These are phyloP conservation scores for Micractinium conductrix DNA, from an alignment of 139 green algal species.

Conservation along the genomic window DNA sequence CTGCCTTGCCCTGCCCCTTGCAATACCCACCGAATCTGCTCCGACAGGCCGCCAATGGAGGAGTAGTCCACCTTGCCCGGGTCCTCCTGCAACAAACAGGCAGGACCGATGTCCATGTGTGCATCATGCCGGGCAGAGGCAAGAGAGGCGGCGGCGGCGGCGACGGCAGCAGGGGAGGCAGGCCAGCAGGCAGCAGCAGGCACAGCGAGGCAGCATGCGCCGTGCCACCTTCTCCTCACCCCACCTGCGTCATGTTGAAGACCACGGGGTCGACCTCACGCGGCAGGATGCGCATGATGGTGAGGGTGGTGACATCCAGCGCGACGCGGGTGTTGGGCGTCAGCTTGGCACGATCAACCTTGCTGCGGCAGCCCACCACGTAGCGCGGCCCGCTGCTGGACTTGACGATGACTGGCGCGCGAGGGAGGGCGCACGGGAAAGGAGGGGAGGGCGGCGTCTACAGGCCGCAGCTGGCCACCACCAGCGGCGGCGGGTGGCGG, in stretches of 20 bases:
- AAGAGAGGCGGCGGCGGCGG: too few species aligned
- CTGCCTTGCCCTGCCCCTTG: background rate
- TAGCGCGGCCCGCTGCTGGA: constrained; percentile 97
- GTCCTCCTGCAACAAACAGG: constrained; percentile 86
- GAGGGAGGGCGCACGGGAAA: too few species aligned
- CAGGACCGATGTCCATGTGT: background rate
- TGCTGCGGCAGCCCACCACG: constrained; percentile 96
- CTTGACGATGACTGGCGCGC: constrained; percentile 99
- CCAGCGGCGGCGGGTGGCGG: background rate
- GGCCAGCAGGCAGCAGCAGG: too few species aligned
- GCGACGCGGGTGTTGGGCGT: constrained; percentile 92
- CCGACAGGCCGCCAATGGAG: constrained; percentile 93
- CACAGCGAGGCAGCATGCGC: background rate
- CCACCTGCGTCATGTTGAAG: constrained; percentile 94
- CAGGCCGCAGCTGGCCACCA: background rate
- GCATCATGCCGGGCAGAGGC: background rate
- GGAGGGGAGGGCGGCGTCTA: background rate
- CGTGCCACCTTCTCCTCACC: background rate
- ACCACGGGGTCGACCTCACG: constrained; percentile 99
- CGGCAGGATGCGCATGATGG: constrained; percentile 97
- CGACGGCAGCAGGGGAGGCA: too few species aligned
- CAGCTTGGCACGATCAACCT: constrained; percentile 97
- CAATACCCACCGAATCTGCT: constrained; percentile 82
- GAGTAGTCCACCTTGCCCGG: constrained; percentile 98
- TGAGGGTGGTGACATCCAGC: constrained; percentile 99